phyloP scores from a whole-genome alignment of 2,329 filamentous ascomycete species.

The Beauveria sp. region DNA sequence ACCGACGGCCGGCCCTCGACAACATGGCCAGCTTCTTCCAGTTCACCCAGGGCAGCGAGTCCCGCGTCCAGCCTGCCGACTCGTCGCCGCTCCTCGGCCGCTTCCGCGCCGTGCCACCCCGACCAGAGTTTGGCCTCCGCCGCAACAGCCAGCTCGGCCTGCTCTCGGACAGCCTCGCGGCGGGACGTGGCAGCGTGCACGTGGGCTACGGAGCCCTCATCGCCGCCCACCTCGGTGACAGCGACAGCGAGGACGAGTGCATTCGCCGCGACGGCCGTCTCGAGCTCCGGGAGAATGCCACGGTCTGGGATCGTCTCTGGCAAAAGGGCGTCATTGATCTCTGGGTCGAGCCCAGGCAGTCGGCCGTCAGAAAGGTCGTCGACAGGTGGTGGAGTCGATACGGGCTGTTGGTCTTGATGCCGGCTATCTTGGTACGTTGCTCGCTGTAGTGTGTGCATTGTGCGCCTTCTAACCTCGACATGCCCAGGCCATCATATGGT shows the following conservation, averaged over 20 bases:
- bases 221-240: constrained; percentile 33
- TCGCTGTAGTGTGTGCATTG: not conserved
- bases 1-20: constrained; percentile 2
- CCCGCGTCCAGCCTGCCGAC: constrained; percentile 44
- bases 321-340: constrained; percentile 39
- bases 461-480: not conserved
- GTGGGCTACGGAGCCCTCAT: constrained; percentile 49
- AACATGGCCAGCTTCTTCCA: constrained; percentile 58
- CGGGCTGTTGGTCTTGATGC: constrained; percentile 52
- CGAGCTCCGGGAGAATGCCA: constrained; percentile 18
- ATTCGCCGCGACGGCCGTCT: constrained; percentile 18
- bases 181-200: constrained; percentile 44
- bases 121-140: constrained; percentile 22
- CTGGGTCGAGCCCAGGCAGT: constrained; percentile 54
- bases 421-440: constrained; percentile 49
- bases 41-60: constrained; percentile 59
- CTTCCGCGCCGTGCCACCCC: constrained; percentile 54
- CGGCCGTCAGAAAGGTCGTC: constrained; percentile 49
- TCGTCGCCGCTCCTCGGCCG: constrained; percentile 55
- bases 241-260: constrained; percentile 28
- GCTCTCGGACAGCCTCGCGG: constrained; percentile 27
- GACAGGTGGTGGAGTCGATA: constrained; percentile 59
- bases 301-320: constrained; percentile 26
- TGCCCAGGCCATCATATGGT: constrained; percentile 53
- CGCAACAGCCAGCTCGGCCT: constrained; percentile 31